Base-by-base conservation (phyloP, 345 rosid genomes). In the Boechera retrofracta region DNA sequence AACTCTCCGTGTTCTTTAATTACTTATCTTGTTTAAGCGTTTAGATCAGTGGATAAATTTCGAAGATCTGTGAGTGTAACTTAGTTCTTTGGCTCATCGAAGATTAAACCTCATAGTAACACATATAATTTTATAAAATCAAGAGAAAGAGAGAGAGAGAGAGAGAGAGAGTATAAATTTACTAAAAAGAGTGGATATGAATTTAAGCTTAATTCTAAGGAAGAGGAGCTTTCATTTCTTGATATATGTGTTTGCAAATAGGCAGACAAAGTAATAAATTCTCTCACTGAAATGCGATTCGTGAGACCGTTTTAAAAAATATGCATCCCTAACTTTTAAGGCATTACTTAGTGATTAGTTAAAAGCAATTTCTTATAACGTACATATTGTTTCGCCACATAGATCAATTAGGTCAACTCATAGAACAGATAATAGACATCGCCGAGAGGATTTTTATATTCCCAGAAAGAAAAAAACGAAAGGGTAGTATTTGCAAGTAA, bases 231-330 rank as follows among this genome's bases (percentile, higher is more conserved):
- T 71, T 72, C 10, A 72, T 51, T 53, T 54, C 35, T 4, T 21
- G 21, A 7, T 56, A 26, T 45, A n/a, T 13, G 38, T 65, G 67
- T 74, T 47, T 36, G 32, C 51, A 66, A 45, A 66, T 57, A 74
- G 59, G 78, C 72, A 57, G 78, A 74, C 78, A 74, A 35, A 15
- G 72, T 56, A 55, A 66, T 74, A 45, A 74, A 74, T 56, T 66
- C 47, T 66, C 41, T 24, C 58, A 66, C 7, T 57, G 21, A 74
- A 74, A 57, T 74, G 72, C 67, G 67, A 66, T 74, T 66, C 41
- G 41, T 45, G 72, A 66, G 64, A 56, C 78, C 49, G 26, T 35
- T 72, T 61, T 6, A 0, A 5, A 10, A 29, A 53, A 21, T 21
- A 54, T 31, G 6, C 1, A 58, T 38, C 35, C 3, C 69, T 62